Percentiles rank a stretch among this genome's conserved stretches.
Evolutionary conservation across 768 basidiomycete genomes (phyloP).

Genomic region (Suillus bovinus): DNA sequence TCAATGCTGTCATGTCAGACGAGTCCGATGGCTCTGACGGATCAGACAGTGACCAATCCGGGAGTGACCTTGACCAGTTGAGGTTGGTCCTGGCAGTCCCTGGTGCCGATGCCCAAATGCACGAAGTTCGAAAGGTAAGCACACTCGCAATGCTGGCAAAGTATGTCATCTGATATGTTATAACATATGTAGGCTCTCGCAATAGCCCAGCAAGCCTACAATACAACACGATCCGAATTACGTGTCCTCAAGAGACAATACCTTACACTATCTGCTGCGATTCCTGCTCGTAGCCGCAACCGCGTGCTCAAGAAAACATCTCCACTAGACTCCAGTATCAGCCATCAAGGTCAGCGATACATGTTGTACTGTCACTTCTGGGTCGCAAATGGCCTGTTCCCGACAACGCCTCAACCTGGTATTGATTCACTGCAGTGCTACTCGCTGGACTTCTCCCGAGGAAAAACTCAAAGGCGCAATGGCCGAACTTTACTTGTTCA

Average conservation of each 20-base stretch:
- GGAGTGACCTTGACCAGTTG: conserved; percentile 2
- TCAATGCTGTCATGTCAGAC: background rate
- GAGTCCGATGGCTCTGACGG: background rate
- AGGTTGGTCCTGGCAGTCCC: conserved; percentile 3
- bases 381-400: background rate
- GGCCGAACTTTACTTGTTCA: conserved; percentile 6
- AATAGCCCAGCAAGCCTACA: conserved; percentile 6
- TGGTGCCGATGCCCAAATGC: background rate
- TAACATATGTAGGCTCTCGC: conserved; percentile 1
- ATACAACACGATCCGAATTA: background rate
- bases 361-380: background rate
- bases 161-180: background rate
- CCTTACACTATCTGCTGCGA: background rate
- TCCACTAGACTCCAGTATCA: conserved; percentile 5
- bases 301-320: background rate
- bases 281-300: conserved; percentile 1
- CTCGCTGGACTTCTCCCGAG: conserved; percentile 2
- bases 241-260: conserved; percentile 5
- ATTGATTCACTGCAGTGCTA: background rate
- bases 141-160: background rate
- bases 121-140: conserved; percentile 7
- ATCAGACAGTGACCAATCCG: background rate
- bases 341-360: background rate
- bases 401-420: background rate
- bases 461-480: background rate